Base-by-base conservation (phyloP, 768 basidiomycete genomes). In the Phylloporus rhodoxanthus region DNA sequence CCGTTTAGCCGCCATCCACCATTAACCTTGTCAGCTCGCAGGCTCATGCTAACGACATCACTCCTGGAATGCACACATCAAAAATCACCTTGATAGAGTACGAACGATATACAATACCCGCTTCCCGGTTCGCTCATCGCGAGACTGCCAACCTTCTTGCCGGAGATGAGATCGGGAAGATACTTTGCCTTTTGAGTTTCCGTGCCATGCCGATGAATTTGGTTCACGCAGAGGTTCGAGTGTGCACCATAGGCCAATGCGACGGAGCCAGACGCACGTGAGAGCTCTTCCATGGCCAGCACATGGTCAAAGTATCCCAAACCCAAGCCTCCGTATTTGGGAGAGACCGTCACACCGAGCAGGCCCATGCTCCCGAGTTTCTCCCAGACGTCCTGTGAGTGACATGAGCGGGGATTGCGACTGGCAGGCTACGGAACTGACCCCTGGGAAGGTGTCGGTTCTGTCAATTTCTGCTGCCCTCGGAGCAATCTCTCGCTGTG, bases 121-220 rank as follows among this genome's bases (percentile, higher is more conserved):
- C 85, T 84, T 14, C 87, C 91, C 2, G 86, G 77, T 72, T 97
- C 94, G 58, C 87, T 91, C 94, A 97, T 97, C 2, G 94, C 94
- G 53, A 97, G 73, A 57, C 87, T 84, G 33, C 94, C 94, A 26
- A 97, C 80, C 64, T 88, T 86, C 62, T 74, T 80, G 19, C 94
- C 94, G 25, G 79, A 75, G 32, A 95, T 71, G 39, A 96, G 75
- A 60, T 85, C 84, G 4, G 85, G 82, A 5, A 97, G 77, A 66
- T 92, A 95, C 66, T 87, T 68, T 47, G 71, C 68, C 67, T 92
- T 92, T 71, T 97, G 94, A 25, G 72, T 76, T 30, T 82, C 77
- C 30, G 88, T 92, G 17, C 90, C 91, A 60, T 91, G 87, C 23
- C 91, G 74, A 65, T 87, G 78, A 21, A 93, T 90, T 68, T 89